Conservation (phyloP, 768 basidiomycete species). For the Suillus luteus region DNA sequence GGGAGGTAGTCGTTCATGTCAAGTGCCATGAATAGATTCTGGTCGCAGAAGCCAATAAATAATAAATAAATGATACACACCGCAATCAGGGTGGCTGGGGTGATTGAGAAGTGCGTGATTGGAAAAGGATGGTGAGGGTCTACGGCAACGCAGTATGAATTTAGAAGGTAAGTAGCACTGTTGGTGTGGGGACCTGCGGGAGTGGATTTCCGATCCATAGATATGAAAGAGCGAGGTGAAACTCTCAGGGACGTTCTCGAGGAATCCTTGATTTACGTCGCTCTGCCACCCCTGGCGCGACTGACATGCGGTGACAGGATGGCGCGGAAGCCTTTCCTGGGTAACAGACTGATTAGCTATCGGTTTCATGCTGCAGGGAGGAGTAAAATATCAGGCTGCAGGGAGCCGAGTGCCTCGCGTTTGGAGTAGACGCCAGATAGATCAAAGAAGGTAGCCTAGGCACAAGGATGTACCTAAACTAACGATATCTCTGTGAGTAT, state of each 20-base stretch:
- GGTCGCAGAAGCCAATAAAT: conserved; percentile 12
- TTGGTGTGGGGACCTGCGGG: conserved; percentile 13
- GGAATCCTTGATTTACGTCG: conserved; percentile 29
- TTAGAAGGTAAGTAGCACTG: conserved; percentile 12
- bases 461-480: conserved; percentile 2
- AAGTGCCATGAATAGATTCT: conserved; percentile 18
- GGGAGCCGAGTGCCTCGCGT: conserved; percentile 12
- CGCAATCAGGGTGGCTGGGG: conserved; percentile 28
- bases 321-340: conserved; percentile 12
- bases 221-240: conserved; percentile 8
- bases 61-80: conserved; percentile 10
- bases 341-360: conserved; percentile 12
- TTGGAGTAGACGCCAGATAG: background rate
- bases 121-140: conserved; percentile 14
- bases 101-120: conserved; percentile 21
- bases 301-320: conserved; percentile 17
- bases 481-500: conserved; percentile 28
- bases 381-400: conserved; percentile 13
- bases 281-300: conserved; percentile 14
- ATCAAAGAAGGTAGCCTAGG: conserved; percentile 3
- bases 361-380: conserved; percentile 17
- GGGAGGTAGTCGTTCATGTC: conserved; percentile 11
- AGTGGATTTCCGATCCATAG: conserved; percentile 16
- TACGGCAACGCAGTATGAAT: conserved; percentile 20
- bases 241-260: conserved; percentile 14